Conservation (phyloP, 2,329 filamentous ascomycete genomes). For the Penicillium frequentans region DNA sequence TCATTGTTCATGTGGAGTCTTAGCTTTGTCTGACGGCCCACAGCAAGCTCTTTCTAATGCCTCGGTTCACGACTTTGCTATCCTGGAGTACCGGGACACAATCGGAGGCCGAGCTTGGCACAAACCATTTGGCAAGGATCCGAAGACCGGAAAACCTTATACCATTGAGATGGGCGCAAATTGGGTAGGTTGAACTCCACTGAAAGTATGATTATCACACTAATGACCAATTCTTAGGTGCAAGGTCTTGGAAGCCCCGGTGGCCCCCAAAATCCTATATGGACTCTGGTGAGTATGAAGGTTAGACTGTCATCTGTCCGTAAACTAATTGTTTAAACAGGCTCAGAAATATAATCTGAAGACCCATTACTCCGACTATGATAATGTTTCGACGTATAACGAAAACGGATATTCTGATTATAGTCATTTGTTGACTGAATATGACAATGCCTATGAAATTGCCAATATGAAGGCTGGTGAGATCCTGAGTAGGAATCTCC, state of each 20-base stretch:
- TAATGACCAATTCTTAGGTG: conserved; percentile 26
- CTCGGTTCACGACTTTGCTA: conserved; percentile 21
- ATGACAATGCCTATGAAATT: conserved; percentile 47
- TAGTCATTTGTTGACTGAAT: conserved; percentile 51
- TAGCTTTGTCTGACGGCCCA: background rate
- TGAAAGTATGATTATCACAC: background rate
- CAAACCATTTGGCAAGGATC: conserved; percentile 55
- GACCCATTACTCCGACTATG: conserved; percentile 60
- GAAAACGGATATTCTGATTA: conserved; percentile 57
- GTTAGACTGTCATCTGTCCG: background rate
- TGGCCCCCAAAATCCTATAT: conserved; percentile 56
- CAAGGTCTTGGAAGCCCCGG: conserved; percentile 43
- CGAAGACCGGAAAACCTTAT: conserved; percentile 52
- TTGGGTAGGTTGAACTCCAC: conserved; percentile 49
- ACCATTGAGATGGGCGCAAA: conserved; percentile 67
- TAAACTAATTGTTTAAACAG: background rate
- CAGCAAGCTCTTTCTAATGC: conserved; percentile 24
- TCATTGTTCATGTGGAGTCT: background rate
- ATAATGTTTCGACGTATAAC: conserved; percentile 60
- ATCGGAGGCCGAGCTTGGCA: conserved; percentile 64
- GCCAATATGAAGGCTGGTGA: conserved; percentile 57
- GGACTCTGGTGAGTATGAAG: conserved; percentile 40
- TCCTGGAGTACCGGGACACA: conserved; percentile 55
- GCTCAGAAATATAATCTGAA: conserved; percentile 37
- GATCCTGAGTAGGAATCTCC: conserved; percentile 58